phyloP scores from a whole-genome alignment of 2,329 filamentous ascomycete species.

The Trichophyton equinum region DNA sequence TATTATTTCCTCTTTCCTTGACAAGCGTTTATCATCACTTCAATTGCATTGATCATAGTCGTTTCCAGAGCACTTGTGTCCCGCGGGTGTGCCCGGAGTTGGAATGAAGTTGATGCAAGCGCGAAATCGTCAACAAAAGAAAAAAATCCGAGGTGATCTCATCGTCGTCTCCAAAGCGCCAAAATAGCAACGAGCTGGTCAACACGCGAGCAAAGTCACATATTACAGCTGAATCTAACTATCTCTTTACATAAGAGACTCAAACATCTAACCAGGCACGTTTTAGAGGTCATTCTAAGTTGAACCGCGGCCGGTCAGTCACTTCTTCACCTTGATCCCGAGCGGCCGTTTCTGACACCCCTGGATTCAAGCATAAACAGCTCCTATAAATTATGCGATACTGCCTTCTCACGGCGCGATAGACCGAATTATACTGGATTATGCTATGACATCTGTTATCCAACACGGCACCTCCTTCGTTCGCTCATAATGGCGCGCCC shows the following conservation, averaged over 20 bases:
- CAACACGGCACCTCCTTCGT: neutral
- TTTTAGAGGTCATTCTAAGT: neutral
- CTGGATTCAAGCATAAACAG: neutral
- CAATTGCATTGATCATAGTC: neutral
- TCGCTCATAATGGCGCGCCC: constrained; percentile 16
- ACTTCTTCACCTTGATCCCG: neutral
- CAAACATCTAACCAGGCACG: neutral
- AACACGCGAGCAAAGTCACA: neutral
- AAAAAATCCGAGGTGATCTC: neutral
- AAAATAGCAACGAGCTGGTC: neutral
- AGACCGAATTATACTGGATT: neutral
- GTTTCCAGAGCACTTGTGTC: neutral
- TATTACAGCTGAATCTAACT: neutral
- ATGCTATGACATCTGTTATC: neutral
- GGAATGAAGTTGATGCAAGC: neutral
- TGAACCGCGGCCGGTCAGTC: too few species aligned
- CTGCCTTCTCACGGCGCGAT: neutral
- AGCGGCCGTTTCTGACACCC: neutral
- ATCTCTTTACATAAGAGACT: too few species aligned
- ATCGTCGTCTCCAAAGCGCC: neutral
- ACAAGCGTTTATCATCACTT: neutral
- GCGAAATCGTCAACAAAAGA: neutral
- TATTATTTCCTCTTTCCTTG: neutral
- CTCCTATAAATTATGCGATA: neutral
- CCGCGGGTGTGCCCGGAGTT: neutral